phyloP scores from a whole-genome alignment of 495 filamentous ascomycete genomes.

The Penicillium steckii region DNA sequence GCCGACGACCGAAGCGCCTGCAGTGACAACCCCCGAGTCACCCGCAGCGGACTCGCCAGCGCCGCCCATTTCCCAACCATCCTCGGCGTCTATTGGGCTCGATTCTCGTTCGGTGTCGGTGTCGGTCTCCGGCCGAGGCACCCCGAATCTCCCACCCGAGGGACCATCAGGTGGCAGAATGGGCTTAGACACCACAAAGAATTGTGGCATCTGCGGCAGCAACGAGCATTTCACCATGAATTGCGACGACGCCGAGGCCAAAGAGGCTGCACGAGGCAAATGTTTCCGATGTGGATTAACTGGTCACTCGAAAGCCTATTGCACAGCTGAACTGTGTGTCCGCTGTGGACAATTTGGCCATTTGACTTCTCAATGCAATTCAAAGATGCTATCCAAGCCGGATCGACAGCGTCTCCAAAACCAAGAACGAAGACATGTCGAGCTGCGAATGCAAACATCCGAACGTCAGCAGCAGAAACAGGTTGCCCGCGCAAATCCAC shows the following conservation, averaged over 20 bases:
- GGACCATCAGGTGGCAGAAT: slow-evolving; percentile 46
- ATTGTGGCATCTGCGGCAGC: slow-evolving; percentile 50
- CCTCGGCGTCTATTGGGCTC: slow-evolving; percentile 22
- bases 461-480: slow-evolving; percentile 44
- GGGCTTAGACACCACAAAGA: slow-evolving; percentile 41
- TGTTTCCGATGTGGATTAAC: slow-evolving; percentile 45
- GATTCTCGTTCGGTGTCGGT: slow-evolving; percentile 26
- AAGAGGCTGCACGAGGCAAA: slow-evolving; percentile 31
- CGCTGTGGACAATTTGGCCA: slow-evolving; percentile 51
- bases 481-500: slow-evolving; percentile 45
- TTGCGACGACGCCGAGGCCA: slow-evolving; percentile 48
- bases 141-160: slow-evolving; percentile 24
- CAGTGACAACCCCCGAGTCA: background rate
- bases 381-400: slow-evolving; percentile 32
- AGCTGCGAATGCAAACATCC: slow-evolving; percentile 26
- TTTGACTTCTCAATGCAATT: slow-evolving; percentile 29
- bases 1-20: too few species aligned
- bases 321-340: slow-evolving; percentile 41
- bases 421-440: slow-evolving; percentile 34
- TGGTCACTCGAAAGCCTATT: slow-evolving; percentile 39
- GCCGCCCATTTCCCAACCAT: slow-evolving; percentile 26
- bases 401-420: slow-evolving; percentile 30
- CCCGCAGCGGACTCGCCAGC: slow-evolving; percentile 10
- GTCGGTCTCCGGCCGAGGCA: slow-evolving; percentile 25
- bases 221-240: slow-evolving; percentile 44